phyloP scores from a whole-genome alignment of 257 asterid species.

The Solanum bulbocastanum region DNA sequence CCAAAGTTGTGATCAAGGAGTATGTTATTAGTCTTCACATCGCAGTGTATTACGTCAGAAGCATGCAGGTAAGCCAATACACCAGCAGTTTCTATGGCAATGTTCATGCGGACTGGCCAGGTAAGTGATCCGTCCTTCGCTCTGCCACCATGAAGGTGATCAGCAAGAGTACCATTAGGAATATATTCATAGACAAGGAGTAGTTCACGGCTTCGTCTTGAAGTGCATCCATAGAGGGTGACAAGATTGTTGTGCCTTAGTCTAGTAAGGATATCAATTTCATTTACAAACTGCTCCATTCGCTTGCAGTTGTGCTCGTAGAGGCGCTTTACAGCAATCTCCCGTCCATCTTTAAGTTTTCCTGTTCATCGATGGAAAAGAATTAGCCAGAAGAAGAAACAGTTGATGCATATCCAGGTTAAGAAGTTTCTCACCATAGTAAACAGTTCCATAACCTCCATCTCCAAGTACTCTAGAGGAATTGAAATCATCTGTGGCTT shows the following conservation, averaged over 20 bases:
- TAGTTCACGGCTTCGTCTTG: background rate
- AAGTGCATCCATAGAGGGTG: background rate
- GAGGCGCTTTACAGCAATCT: background rate
- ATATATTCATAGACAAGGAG: background rate
- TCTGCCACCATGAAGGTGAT: background rate
- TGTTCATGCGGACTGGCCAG: background rate
- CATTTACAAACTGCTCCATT: background rate
- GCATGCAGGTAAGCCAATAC: constrained; percentile 1
- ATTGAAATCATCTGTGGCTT: no score
- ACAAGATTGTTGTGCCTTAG: constrained; percentile 1
- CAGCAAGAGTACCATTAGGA: background rate
- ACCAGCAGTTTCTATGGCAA: background rate
- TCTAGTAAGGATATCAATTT: constrained; percentile 2
- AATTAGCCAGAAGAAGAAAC: background rate
- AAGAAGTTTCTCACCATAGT: no score
- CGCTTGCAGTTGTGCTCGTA: background rate
- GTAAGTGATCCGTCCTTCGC: background rate
- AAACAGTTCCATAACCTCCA: no score
- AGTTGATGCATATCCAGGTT: no score
- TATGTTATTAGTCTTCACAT: background rate
- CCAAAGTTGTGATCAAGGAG: background rate
- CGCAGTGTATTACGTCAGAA: background rate
- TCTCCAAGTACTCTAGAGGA: no score
- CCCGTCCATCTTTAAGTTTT: background rate
- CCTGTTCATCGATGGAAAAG: background rate